These are phyloP conservation scores for Termitomyces sp. DNA, from an alignment of 768 basidiomycete genomes.

Conservation along the genomic window DNA sequence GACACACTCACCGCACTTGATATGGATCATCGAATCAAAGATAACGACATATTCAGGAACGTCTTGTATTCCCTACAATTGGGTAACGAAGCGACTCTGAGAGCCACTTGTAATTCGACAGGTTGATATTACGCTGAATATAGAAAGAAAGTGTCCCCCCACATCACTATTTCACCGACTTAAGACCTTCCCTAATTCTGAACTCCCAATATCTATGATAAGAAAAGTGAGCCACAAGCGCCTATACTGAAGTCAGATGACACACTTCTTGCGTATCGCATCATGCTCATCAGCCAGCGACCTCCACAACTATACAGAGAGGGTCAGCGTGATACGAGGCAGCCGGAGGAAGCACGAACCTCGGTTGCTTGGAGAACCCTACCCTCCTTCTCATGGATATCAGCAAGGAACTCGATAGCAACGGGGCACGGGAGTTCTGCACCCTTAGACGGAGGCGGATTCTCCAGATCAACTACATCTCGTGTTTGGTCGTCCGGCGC, in stretches of 20 bases:
- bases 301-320: slow-evolving; percentile 53
- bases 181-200: slow-evolving; percentile 50
- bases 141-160: not conserved
- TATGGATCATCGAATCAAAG: not conserved
- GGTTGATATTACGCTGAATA: not conserved
- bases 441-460: slow-evolving; percentile 56
- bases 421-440: slow-evolving; percentile 73
- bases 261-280: slow-evolving; percentile 69
- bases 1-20: too few relatives aligned
- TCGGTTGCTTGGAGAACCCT: slow-evolving; percentile 40
- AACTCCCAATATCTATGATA: slow-evolving; percentile 67
- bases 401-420: slow-evolving; percentile 85
- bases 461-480: slow-evolving; percentile 66
- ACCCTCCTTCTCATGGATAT: slow-evolving; percentile 57
- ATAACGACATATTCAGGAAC: not conserved
- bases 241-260: not conserved
- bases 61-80: not conserved
- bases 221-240: not conserved
- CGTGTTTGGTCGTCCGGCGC: slow-evolving; percentile 14
- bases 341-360: slow-evolving; percentile 23
- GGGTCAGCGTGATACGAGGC: not conserved
- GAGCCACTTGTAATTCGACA: not conserved
- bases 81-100: too few relatives aligned
- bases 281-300: slow-evolving; percentile 65
- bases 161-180: slow-evolving; percentile 8